Evolutionary conservation across 257 asterid genomes (phyloP).

Genomic region (Plantago elongata): DNA sequence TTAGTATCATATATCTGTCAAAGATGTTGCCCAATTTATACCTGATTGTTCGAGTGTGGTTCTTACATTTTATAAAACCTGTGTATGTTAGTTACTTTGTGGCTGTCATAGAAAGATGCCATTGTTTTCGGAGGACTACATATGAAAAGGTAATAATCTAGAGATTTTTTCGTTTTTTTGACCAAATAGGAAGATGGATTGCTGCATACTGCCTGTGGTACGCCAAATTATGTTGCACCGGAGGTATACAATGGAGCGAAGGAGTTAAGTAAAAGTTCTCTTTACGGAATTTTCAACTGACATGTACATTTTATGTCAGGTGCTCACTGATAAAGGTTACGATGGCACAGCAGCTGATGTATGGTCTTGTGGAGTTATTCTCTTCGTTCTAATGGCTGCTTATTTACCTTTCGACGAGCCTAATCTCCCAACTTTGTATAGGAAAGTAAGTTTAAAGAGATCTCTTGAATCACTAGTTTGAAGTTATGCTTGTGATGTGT

Average conservation of each 20-base stretch:
- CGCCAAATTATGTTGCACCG: conserved; percentile 87
- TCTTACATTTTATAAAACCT: background rate
- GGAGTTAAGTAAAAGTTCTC: conserved; percentile 10
- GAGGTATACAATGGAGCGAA: conserved; percentile 44
- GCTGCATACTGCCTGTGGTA: conserved; percentile 84
- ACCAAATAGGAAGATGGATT: conserved; percentile 59
- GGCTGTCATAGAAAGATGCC: background rate
- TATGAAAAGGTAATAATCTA: conserved; percentile 9
- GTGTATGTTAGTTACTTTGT: background rate
- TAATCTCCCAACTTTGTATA: conserved; percentile 48
- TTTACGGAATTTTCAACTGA: conserved; percentile 24
- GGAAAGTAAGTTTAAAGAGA: conserved; percentile 38
- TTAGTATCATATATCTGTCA: too few relatives aligned
- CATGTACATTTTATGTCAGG: conserved; percentile 34
- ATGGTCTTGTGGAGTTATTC: conserved; percentile 91
- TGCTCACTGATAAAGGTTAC: conserved; percentile 64
- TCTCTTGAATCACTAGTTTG: background rate
- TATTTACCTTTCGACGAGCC: conserved; percentile 76
- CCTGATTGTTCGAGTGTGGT: too few relatives aligned
- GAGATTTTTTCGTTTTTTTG: conserved; percentile 17
- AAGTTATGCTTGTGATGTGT: conserved; percentile 11
- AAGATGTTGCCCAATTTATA: too few relatives aligned
- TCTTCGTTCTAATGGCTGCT: conserved; percentile 77
- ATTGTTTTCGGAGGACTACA: background rate
- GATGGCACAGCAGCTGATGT: conserved; percentile 75